These are phyloP conservation scores for Pachyrhizus erosus DNA, from an alignment of 306 rosid species.

Conservation along the genomic window DNA sequence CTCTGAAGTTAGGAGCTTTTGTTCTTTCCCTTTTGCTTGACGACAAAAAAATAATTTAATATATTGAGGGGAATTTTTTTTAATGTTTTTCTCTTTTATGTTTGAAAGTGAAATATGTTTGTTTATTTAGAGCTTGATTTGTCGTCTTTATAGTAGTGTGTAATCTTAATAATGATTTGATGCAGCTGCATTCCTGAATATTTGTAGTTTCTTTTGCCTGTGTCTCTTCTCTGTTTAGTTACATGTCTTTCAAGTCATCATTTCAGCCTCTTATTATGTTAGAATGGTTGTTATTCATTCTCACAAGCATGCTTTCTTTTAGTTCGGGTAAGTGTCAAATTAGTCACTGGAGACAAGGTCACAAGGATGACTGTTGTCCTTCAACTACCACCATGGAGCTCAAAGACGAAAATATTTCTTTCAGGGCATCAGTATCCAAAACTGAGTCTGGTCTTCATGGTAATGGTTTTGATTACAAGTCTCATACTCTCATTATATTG, in stretches of 20 bases:
- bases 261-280: conserved; percentile 16
- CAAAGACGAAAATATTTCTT: conserved; percentile 39
- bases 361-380: conserved; percentile 76
- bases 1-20: neutral
- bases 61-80: neutral
- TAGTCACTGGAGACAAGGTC: conserved; percentile 86
- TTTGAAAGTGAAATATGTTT: conserved; percentile 14
- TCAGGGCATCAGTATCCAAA: conserved; percentile 27
- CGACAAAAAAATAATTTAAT: neutral
- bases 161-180: conserved; percentile 29
- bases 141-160: neutral
- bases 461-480: conserved; percentile 44
- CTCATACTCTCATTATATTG: conserved; percentile 6
- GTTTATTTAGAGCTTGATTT: conserved; percentile 15
- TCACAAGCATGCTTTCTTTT: conserved; percentile 49
- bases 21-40: neutral
- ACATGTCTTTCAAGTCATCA: conserved; percentile 34
- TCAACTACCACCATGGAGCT: conserved; percentile 30
- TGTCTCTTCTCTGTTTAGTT: conserved; percentile 25
- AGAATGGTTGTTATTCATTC: conserved; percentile 28
- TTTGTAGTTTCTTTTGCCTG: conserved; percentile 24
- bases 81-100: neutral
- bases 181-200: conserved; percentile 28
- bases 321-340: conserved; percentile 94
- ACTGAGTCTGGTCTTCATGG: conserved; percentile 47